Conservation (phyloP, 805 yeast genomes). For the Kluyveromyces starmeri region DNA sequence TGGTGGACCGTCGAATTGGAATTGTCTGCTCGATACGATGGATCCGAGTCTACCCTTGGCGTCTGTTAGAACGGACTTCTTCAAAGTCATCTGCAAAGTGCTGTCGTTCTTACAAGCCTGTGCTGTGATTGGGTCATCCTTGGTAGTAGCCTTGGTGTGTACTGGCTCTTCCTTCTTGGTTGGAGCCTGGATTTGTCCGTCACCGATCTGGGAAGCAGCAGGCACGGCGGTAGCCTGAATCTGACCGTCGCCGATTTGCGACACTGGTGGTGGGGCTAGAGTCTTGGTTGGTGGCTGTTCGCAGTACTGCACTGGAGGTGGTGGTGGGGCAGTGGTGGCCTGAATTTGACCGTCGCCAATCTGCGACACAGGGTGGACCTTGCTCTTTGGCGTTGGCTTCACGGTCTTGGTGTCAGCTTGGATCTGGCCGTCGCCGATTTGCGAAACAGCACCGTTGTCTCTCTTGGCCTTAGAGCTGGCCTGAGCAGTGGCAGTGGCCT, state of each 20-base stretch:
- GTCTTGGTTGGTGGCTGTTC: slow-evolving; percentile 21
- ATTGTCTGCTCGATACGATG: slow-evolving; percentile 63
- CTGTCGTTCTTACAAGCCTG: slow-evolving; percentile 34
- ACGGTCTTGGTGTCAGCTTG: slow-evolving; percentile 25
- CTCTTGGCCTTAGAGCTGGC: slow-evolving; percentile 18
- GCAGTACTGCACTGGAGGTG: slow-evolving; percentile 23
- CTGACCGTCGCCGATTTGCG: slow-evolving; percentile 34
- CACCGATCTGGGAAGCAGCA: slow-evolving; percentile 28
- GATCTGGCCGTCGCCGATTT: slow-evolving; percentile 37
- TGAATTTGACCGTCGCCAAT: slow-evolving; percentile 38
- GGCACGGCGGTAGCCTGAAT: slow-evolving; percentile 27
- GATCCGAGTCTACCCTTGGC: slow-evolving; percentile 53
- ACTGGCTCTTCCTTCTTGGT: slow-evolving; percentile 6
- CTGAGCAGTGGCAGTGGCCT: slow-evolving; percentile 22
- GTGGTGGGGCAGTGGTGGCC: slow-evolving; percentile 23
- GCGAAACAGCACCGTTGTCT: slow-evolving; percentile 39
- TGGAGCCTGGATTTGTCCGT: slow-evolving; percentile 28
- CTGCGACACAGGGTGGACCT: slow-evolving; percentile 27
- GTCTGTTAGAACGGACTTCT: slow-evolving; percentile 42
- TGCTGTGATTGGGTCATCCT: slow-evolving; percentile 22
- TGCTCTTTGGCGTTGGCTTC: slow-evolving; percentile 22
- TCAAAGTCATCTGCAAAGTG: slow-evolving; percentile 43
- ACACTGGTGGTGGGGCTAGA: slow-evolving; percentile 17
- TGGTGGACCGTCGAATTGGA: slow-evolving; percentile 69
- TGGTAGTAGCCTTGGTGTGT: slow-evolving; percentile 10